A percentile compares a stretch with the other conserved stretches of the same genome.
phyloP scores from a whole-genome alignment of 2,329 filamentous ascomycete genomes.

The Calonectria leucothoes region DNA sequence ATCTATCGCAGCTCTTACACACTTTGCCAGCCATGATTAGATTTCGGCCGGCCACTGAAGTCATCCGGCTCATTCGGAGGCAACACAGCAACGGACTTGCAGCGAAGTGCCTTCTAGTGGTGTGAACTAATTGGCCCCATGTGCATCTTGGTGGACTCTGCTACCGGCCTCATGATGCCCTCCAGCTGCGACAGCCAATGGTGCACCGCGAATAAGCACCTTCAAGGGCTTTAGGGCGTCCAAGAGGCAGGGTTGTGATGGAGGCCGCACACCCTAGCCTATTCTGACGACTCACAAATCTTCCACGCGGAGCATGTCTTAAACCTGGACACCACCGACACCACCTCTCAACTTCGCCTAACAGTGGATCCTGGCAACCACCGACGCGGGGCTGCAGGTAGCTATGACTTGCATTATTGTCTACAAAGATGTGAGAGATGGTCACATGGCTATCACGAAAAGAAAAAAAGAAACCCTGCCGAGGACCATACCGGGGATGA shows the following conservation, averaged over 20 bases:
- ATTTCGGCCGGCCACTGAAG: constrained; percentile 8
- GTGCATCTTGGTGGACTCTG: constrained; percentile 27
- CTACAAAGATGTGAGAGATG: neutral
- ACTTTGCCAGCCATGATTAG: neutral
- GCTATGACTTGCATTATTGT: constrained; percentile 28
- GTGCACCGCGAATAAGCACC: constrained; percentile 17
- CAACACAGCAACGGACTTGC: constrained; percentile 11
- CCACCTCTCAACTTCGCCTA: neutral
- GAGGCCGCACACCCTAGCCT: constrained; percentile 9
- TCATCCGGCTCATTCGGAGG: constrained; percentile 28
- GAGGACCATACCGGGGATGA: constrained; percentile 4
- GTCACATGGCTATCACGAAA: constrained; percentile 14
- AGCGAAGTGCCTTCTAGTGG: constrained; percentile 22
- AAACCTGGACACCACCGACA: constrained; percentile 8
- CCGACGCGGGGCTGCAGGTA: constrained; percentile 20
- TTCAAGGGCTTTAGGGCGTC: constrained; percentile 8
- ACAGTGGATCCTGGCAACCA: constrained; percentile 14
- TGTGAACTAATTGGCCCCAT: constrained; percentile 23
- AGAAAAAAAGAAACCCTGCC: neutral
- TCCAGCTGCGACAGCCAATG: constrained; percentile 33
- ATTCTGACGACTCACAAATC: constrained; percentile 1
- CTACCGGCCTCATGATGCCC: constrained; percentile 36
- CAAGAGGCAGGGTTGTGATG: constrained; percentile 9
- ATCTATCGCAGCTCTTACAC: constrained; percentile 1
- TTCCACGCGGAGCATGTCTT: constrained; percentile 9